Conservation (phyloP, 2,329 filamentous ascomycete species). For the Metarhizium rileyi region DNA sequence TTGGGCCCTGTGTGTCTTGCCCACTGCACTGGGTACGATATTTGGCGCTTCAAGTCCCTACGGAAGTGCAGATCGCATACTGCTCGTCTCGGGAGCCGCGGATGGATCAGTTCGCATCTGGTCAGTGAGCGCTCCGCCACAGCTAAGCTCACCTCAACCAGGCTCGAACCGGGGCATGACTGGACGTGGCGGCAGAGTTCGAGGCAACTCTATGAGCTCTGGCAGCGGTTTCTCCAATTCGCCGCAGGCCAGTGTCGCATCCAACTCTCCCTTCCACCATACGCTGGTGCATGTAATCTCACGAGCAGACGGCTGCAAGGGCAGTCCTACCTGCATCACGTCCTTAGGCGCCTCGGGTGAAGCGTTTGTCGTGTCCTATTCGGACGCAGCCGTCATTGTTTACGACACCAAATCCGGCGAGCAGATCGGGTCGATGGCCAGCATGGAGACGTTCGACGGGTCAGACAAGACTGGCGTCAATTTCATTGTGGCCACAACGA, state of each 20-base stretch:
- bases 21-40: slow-evolving; percentile 67
- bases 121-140: slow-evolving; percentile 86
- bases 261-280: slow-evolving; percentile 76
- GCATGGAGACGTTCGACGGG: slow-evolving; percentile 85
- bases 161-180: slow-evolving; percentile 48
- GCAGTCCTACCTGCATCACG: slow-evolving; percentile 87
- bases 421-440: slow-evolving; percentile 86
- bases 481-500: slow-evolving; percentile 77
- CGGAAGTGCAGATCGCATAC: slow-evolving; percentile 73
- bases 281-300: slow-evolving; percentile 81
- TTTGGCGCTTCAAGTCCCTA: slow-evolving; percentile 69
- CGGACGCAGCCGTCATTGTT: slow-evolving; percentile 80
- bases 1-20: slow-evolving; percentile 89
- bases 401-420: slow-evolving; percentile 91
- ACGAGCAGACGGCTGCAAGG: slow-evolving; percentile 51
- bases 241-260: slow-evolving; percentile 80
- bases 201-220: slow-evolving; percentile 88
- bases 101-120: slow-evolving; percentile 89
- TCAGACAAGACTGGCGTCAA: slow-evolving; percentile 75
- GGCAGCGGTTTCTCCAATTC: slow-evolving; percentile 86
- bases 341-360: slow-evolving; percentile 74
- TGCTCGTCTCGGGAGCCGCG: slow-evolving; percentile 84
- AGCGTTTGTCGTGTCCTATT: slow-evolving; percentile 86
- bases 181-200: slow-evolving; percentile 59
- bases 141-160: slow-evolving; percentile 70